Evolutionary conservation across 2,329 filamentous ascomycete genomes (phyloP), one percentile per base, ranked within the genome.

Genomic region (Camillea tinctor): DNA sequence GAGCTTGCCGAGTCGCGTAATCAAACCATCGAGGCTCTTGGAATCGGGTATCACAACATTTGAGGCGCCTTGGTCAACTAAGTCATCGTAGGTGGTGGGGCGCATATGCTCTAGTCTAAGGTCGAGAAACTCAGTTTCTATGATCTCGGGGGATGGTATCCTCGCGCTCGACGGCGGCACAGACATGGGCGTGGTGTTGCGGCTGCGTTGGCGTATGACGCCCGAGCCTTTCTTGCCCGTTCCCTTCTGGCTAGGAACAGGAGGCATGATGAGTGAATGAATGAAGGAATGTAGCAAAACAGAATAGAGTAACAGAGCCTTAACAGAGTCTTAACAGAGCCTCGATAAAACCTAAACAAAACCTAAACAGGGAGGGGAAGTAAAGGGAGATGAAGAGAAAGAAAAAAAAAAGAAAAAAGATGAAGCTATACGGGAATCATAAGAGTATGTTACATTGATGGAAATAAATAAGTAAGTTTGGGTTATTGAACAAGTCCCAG

Each of bases 101-200:
- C 83, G 82, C 70, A 85, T 84, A 64, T 78, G 79, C 65, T 83
- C 84, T 67, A 84, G 84, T 68, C 78, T 81, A 21, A 90, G 84
- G 60, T 88, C 84, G 56, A 93, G 83, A 71, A 88, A 90, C 58
- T 89, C 83, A 21, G 88, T 85, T 61, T 85, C 81, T 69, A 83
- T 79, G 57, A 78, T 77, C 58, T 85, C 80, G 68, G 84, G 79
- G 4, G 82, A 79, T 1, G 84, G 84, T 48, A 86, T 63, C 53
- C 61, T 64, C 61, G 66, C 60, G 64, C 57, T 52, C 67, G 74
- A 77, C 69, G 74, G 75, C 64, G 66, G 75, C 36, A 72, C 76
- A 36, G 85, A 82, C 70, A 85, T 84, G 40, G 91, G 91, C 17
- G 91, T 94, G 40, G 89, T 91, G 75, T 93, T 93, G 71, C 91